Evolutionary conservation across 73 alveolate genomes (phyloP).

Genomic region (Symbiodinium natans): DNA sequence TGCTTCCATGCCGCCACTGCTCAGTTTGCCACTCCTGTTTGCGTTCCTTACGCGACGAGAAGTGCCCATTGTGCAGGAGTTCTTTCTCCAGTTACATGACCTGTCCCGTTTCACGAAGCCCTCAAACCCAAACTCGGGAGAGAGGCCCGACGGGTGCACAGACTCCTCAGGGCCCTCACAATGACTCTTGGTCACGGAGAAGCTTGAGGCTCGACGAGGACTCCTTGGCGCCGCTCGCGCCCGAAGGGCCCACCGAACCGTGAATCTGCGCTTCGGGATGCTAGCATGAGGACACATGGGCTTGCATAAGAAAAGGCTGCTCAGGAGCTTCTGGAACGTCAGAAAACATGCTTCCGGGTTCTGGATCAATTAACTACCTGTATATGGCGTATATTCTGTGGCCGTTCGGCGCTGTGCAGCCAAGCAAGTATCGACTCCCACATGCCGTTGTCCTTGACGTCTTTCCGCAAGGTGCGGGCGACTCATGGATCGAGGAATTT

Average conservation of each 20-base stretch:
- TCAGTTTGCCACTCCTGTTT: slow-evolving; percentile 87
- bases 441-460: no score
- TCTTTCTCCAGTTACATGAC: slow-evolving; percentile 73
- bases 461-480: background rate
- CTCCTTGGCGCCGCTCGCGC: background rate
- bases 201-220: background rate
- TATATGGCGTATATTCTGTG: no score
- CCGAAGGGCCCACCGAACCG: background rate
- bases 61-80: slow-evolving; percentile 83
- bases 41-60: slow-evolving; percentile 77
- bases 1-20: slow-evolving; percentile 94
- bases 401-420: no score
- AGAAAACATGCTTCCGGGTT: no score
- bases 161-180: background rate
- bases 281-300: background rate
- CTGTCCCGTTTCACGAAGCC: slow-evolving; percentile 65
- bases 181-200: background rate
- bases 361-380: no score
- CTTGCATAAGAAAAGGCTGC: background rate
- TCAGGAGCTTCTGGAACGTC: background rate
- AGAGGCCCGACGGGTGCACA: background rate
- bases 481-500: slow-evolving; percentile 71
- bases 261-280: background rate
- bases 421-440: no score
- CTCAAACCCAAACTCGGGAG: background rate